phyloP scores from a whole-genome alignment of 2,329 filamentous ascomycete genomes.

The Fusarium xyrophilum region DNA sequence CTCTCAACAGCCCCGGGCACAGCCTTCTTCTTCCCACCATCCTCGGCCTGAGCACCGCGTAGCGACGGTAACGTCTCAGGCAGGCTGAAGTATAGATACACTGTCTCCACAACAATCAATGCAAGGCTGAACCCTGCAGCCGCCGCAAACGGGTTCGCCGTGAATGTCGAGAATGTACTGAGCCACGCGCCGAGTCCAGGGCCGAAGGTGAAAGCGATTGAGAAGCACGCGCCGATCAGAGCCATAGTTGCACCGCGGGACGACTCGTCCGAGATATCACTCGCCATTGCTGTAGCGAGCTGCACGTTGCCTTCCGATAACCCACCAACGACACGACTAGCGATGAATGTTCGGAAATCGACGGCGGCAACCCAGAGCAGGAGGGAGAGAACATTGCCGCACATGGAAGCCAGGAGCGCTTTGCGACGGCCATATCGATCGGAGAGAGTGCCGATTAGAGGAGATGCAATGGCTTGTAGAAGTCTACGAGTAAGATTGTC shows the following conservation, averaged over 20 bases:
- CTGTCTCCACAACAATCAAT: conserved; percentile 84
- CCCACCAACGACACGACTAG: conserved; percentile 90
- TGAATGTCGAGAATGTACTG: conserved; percentile 76
- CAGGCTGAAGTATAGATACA: conserved; percentile 83
- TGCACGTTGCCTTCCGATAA: conserved; percentile 97
- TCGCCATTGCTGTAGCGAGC: conserved; percentile 93
- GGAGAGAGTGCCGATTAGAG: conserved; percentile 86
- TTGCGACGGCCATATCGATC: conserved; percentile 87
- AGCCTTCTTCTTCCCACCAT: conserved; percentile 24
- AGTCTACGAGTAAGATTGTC: conserved; percentile 58
- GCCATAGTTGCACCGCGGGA: conserved; percentile 93
- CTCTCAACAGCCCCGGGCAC: conserved; percentile 51
- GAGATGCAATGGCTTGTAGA: conserved; percentile 90
- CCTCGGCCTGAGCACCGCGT: conserved; percentile 45
- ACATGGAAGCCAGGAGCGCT: conserved; percentile 89
- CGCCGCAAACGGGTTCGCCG: conserved; percentile 90
- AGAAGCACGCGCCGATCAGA: conserved; percentile 94
- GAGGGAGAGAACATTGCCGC: conserved; percentile 90
- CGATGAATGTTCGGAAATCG: conserved; percentile 94
- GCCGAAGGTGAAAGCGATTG: conserved; percentile 95
- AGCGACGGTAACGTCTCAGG: conserved; percentile 83
- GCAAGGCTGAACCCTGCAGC: conserved; percentile 87
- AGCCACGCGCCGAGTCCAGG: conserved; percentile 90
- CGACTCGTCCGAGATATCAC: conserved; percentile 88
- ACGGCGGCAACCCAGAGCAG: conserved; percentile 92